Evolutionary conservation across 148 eudicot genomes (phyloP).

Genomic region (Rhododendron williamsianum): DNA sequence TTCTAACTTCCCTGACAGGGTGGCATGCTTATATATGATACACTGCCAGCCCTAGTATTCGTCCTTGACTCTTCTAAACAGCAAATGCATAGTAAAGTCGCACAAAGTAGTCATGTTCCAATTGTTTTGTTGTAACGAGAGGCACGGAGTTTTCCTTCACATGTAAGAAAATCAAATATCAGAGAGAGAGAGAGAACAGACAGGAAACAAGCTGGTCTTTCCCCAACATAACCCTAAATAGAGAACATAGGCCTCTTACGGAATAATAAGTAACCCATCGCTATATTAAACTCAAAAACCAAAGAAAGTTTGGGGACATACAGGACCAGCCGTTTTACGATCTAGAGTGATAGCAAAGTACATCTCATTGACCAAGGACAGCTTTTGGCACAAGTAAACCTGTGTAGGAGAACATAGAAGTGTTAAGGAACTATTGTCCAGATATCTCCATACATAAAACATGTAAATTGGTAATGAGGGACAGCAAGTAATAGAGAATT

Average conservation of each 20-base stretch:
- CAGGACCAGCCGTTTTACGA: conserved; percentile 84
- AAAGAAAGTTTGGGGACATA: conserved; percentile 37
- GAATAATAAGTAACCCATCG: background rate
- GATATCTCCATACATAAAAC: background rate
- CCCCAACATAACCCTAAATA: background rate
- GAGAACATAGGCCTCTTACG: background rate
- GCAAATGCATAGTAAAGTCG: background rate
- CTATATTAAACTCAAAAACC: background rate
- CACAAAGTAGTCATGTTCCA: background rate
- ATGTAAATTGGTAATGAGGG: background rate
- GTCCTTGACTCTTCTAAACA: background rate
- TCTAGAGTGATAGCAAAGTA: conserved; percentile 97
- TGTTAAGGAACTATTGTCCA: background rate
- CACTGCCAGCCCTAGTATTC: background rate
- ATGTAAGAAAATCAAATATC: background rate
- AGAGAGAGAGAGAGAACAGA: background rate
- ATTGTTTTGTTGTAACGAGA: background rate
- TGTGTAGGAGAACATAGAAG: conserved; percentile 18
- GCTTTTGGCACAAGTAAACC: conserved; percentile 87
- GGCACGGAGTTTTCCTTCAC: background rate
- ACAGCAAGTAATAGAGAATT: background rate
- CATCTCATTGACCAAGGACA: conserved; percentile 88
- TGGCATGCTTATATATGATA: background rate
- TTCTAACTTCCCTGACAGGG: background rate
- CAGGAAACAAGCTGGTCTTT: background rate